These are phyloP conservation scores for Chamaenerion angustifolium DNA, from an alignment of 345 rosid species.

Conservation along the genomic window DNA sequence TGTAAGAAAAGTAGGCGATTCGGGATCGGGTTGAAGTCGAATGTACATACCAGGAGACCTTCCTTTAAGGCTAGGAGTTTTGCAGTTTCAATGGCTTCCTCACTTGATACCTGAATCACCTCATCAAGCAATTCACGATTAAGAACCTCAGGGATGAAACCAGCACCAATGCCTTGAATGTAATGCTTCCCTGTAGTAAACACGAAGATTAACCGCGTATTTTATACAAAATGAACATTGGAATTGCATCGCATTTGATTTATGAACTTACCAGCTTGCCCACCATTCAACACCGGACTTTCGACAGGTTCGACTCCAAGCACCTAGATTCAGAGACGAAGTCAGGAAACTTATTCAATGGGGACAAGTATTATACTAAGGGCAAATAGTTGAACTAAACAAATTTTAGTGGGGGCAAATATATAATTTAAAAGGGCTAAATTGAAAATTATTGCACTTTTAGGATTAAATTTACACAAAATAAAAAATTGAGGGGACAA, in stretches of 20 bases:
- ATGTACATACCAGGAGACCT: constrained; percentile 29
- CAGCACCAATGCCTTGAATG: constrained; percentile 58
- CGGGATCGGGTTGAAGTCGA: neutral
- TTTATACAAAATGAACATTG: too few relatives aligned
- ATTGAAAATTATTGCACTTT: too few relatives aligned
- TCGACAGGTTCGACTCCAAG: constrained; percentile 33
- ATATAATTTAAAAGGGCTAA: too few relatives aligned
- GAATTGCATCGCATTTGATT: too few relatives aligned
- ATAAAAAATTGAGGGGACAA: too few relatives aligned
- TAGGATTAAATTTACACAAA: too few relatives aligned
- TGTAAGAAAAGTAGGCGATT: neutral
- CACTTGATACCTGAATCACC: constrained; percentile 37
- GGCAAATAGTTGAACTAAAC: too few relatives aligned
- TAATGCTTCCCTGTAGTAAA: constrained; percentile 25
- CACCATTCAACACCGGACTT: constrained; percentile 33
- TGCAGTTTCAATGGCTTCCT: constrained; percentile 35
- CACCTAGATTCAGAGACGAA: too few relatives aligned
- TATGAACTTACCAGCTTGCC: constrained; percentile 16
- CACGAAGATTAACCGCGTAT: neutral
- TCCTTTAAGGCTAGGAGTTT: constrained; percentile 38
- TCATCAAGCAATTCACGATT: constrained; percentile 33
- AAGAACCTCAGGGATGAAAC: constrained; percentile 30
- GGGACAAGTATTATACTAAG: too few relatives aligned
- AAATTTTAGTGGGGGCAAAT: too few relatives aligned
- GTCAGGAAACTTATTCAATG: too few relatives aligned